phyloP scores from a whole-genome alignment of 2,329 filamentous ascomycete species.

The Calycina marina region DNA sequence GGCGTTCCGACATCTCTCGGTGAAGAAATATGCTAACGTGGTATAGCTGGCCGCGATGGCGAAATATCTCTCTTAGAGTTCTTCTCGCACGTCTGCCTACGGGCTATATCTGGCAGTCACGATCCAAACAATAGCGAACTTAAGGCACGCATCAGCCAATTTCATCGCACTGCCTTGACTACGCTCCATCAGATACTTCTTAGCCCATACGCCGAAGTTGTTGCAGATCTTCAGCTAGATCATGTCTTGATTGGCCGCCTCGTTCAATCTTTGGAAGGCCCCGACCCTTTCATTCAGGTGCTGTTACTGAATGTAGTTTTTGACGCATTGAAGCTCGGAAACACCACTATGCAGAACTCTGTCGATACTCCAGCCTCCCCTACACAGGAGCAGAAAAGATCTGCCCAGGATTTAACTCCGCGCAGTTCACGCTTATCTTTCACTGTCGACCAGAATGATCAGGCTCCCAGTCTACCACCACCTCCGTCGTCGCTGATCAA shows the following conservation, averaged over 20 bases:
- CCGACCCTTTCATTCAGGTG: conserved; percentile 60
- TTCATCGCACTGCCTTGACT: conserved; percentile 57
- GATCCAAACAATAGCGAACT: conserved; percentile 24
- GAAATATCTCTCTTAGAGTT: conserved; percentile 52
- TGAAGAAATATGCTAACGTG: conserved; percentile 7
- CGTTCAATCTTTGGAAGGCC: conserved; percentile 39
- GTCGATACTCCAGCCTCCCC: conserved; percentile 13
- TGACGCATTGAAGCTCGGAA: conserved; percentile 53
- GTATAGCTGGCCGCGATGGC: conserved; percentile 34
- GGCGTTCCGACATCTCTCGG: not conserved
- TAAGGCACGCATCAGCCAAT: conserved; percentile 40
- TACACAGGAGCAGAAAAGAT: conserved; percentile 15
- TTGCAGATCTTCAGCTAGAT: conserved; percentile 55
- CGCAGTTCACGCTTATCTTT: conserved; percentile 30
- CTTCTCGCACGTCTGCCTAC: conserved; percentile 50
- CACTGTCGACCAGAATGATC: conserved; percentile 27
- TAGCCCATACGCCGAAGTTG: conserved; percentile 42
- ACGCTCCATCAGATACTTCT: conserved; percentile 56
- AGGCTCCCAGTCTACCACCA: conserved; percentile 28
- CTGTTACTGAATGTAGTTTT: conserved; percentile 67
- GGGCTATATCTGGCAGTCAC: conserved; percentile 37
- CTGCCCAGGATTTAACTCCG: conserved; percentile 16
- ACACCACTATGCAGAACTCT: conserved; percentile 20
- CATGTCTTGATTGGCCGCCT: conserved; percentile 55
- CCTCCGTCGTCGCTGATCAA: conserved; percentile 64